Evolutionary conservation across 192 early-diverging fungal species (phyloP), one percentile per base, ranked within the genome.

Genomic region (Backusella morwellensis): DNA sequence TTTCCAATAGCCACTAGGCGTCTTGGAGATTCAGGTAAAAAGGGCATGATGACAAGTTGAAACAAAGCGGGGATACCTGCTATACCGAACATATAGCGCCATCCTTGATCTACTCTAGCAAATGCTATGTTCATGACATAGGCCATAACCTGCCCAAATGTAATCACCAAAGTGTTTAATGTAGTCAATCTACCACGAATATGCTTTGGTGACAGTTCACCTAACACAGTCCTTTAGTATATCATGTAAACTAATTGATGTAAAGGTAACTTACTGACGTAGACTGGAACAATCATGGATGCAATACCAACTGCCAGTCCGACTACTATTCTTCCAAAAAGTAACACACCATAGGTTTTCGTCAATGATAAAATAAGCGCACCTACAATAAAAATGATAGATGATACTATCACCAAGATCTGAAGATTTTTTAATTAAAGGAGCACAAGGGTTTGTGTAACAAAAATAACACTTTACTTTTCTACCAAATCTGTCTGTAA

Each of bases 21-120:
- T 14, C 88, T 76, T 1, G 88, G 88, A 35, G 85, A 86, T 74
- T 89, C 88, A 6, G 88, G 88, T 23, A 89, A 47, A 73, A 86
- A 84, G 9, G 85, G 86, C 42, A 87, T 75, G 50, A 81, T 74
- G 6, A 74, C 32, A 68, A 89, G 70, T 74, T 89, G 88, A 34
- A 89, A 72, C 26, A 87, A 17, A 2, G 88, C 86, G 29, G 88
- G 88, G 6, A 86, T 26, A n/a, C 68, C 86, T 1, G 88, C 85
- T 63, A 89, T 79, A 12, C 86, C 88, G 81, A 89, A 85, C 88
- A 89, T 89, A 75, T 84, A 89, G 11, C 88, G 81, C 88, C 88
- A 89, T 19, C 88, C 88, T 44, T 83, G 34, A 15, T 66, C 68
- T 4, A 77, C 77, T 69, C 81, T 78, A 7, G 83, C 79, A 73